Evolutionary conservation across 1,139 yeast species (phyloP).

Genomic region (Protomyces inundatus): DNA sequence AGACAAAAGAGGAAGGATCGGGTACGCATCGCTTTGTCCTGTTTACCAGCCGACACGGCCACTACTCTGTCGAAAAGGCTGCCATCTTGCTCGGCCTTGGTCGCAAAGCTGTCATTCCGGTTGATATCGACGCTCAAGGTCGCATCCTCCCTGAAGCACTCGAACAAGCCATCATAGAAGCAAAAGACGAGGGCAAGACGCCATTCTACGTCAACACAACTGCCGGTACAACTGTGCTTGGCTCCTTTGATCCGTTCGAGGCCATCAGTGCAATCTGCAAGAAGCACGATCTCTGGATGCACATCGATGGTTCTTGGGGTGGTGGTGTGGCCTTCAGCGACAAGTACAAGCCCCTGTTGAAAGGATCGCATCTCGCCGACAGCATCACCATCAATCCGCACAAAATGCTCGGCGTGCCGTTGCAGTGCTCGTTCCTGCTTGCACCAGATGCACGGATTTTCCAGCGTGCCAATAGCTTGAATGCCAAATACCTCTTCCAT

Average conservation of each 20-base stretch:
- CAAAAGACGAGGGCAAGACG: slow-evolving; percentile 52
- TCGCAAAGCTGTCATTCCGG: slow-evolving; percentile 56
- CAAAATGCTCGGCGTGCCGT: slow-evolving; percentile 86
- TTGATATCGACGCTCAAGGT: slow-evolving; percentile 55
- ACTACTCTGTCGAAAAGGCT: slow-evolving; percentile 76
- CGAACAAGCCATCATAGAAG: slow-evolving; percentile 45
- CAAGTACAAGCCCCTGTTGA: slow-evolving; percentile 47
- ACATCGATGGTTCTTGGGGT: slow-evolving; percentile 90
- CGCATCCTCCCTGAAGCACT: slow-evolving; percentile 51
- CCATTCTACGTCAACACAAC: slow-evolving; percentile 78
- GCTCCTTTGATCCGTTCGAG: slow-evolving; percentile 68
- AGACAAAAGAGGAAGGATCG: slow-evolving; percentile 62
- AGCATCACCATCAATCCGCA: slow-evolving; percentile 85
- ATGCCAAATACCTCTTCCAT: slow-evolving; percentile 80
- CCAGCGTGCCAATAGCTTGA: slow-evolving; percentile 66
- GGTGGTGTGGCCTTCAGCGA: slow-evolving; percentile 70
- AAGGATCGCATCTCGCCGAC: slow-evolving; percentile 63
- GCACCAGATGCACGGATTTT: slow-evolving; percentile 63
- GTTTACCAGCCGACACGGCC: slow-evolving; percentile 62
- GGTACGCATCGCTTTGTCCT: slow-evolving; percentile 55
- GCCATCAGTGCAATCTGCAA: slow-evolving; percentile 54
- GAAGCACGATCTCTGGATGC: slow-evolving; percentile 61
- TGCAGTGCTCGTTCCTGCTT: slow-evolving; percentile 65
- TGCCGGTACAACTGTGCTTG: slow-evolving; percentile 86
- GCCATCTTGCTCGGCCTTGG: slow-evolving; percentile 77